Evolutionary conservation across 176 grass and related monocot genomes (phyloP), one percentile per base, ranked within the genome.

Genomic region (Triticum monococcum): DNA sequence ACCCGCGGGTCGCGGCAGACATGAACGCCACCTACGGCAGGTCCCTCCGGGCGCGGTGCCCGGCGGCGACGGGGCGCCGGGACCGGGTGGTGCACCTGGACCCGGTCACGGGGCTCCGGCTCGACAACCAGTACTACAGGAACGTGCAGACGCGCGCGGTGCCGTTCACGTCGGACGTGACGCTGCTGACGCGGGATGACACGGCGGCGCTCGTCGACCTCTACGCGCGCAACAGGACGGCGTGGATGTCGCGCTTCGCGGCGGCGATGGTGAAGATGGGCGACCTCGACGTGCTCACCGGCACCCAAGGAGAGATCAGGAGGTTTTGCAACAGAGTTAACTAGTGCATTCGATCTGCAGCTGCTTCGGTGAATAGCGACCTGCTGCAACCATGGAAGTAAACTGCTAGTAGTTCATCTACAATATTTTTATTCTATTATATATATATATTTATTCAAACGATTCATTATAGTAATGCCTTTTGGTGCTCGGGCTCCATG

Each of bases 221-320:
- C n/a, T 91, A 90, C 36, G 86, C 88, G 14, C 24, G 43, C 24
- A 75, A 75, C 72, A 28, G 25, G 43, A 52, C 43, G 43, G 43
- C 5, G 43, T 75, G 72, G 72, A 52, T 20, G 72, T 75, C 72
- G 16, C 72, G 83, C 16, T 95, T 95, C 11, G 91, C 70, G 8
- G 86, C 68, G 1, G 91, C 91, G 8, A 95, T 95, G 93, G 86
- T 95, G 5, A 93, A 89, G 87, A 95, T 95, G 91, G 86, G 93
- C 12, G 3, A 64, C 83, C 68, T 95, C 82, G 91, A 79, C 45
- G 93, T 92, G 66, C 84, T 89, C 76, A 89, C 84, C 7, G 87
- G 87, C 20, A 66, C 16, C 17, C 71, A 76, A 46, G 91, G 93
- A 43, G 93, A 95, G 86, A 85, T 95, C 64, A 89, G 93, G 24